Conservation (phyloP, 2,329 filamentous ascomycete genomes). For the Aureobasidium musti region DNA sequence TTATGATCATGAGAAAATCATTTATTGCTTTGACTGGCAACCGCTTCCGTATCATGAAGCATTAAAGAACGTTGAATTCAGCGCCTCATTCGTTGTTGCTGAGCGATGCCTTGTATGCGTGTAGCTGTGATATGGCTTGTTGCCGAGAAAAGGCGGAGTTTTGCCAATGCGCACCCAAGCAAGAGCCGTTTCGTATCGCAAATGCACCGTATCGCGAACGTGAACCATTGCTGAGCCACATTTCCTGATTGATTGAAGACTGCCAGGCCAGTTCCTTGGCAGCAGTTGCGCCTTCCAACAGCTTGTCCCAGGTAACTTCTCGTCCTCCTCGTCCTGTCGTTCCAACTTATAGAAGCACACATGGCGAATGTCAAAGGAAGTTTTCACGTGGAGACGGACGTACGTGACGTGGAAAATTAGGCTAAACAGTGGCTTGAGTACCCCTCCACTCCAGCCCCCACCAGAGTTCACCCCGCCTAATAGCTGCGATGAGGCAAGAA, state of each 20-base stretch:
- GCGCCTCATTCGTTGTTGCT: background rate
- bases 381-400: background rate
- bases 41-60: background rate
- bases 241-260: background rate
- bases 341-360: background rate
- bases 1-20: background rate
- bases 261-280: background rate
- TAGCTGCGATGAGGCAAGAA: constrained; percentile 18
- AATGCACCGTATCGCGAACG: background rate
- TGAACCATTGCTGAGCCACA: constrained; percentile 8
- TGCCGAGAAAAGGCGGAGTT: constrained; percentile 9
- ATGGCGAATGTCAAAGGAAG: background rate
- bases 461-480: constrained; percentile 18
- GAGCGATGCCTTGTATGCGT: background rate
- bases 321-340: background rate
- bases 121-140: background rate
- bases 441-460: constrained; percentile 23
- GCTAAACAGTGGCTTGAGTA: constrained; percentile 12
- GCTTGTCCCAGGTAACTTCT: no score
- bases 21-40: background rate
- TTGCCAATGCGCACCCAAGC: constrained; percentile 1
- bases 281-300: background rate
- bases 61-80: background rate
- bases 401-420: constrained; percentile 9
- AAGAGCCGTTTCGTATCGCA: background rate